A percentile compares a stretch with the other conserved stretches of the same genome.
Evolutionary conservation across 208 protist genomes (phyloP).

Genomic region (Wallacemonas collosoma): DNA sequence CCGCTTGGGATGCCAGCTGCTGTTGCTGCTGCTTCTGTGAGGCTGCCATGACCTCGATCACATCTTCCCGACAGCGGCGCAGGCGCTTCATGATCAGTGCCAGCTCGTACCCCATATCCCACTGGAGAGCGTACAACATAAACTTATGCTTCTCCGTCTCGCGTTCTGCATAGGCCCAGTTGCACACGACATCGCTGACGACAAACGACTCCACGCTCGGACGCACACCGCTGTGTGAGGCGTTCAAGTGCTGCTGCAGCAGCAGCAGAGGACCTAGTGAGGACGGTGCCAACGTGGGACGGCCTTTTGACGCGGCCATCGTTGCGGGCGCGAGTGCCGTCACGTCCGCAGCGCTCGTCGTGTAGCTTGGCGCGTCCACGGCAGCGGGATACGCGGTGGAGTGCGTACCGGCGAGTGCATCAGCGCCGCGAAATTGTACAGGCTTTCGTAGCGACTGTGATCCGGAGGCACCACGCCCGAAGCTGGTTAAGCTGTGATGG

Average conservation of each 20-base stretch:
- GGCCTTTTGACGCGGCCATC: background rate
- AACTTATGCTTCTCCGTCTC: conserved; percentile 51
- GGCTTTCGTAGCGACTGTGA: background rate
- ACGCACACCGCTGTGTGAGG: conserved; percentile 29
- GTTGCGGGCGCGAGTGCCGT: background rate
- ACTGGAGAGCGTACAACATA: conserved; percentile 72
- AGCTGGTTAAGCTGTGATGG: too few species aligned
- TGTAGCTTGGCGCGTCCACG: background rate
- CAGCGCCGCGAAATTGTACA: background rate
- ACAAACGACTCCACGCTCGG: conserved; percentile 48
- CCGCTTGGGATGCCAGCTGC: background rate
- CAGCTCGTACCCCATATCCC: conserved; percentile 84
- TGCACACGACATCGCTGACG: conserved; percentile 48
- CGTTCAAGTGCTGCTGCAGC: conserved; percentile 3
- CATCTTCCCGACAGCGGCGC: conserved; percentile 30
- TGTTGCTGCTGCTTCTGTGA: conserved; percentile 2
- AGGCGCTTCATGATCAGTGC: conserved; percentile 59
- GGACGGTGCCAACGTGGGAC: too few species aligned
- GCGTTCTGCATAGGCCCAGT: conserved; percentile 63
- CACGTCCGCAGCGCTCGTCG: background rate
- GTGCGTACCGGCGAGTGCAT: background rate
- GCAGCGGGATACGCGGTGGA: background rate
- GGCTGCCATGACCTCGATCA: background rate
- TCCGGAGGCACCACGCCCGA: background rate
- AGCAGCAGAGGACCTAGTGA: too few species aligned